A percentile compares a stretch with the other conserved stretches of the same genome.
Evolutionary conservation across 2,329 filamentous ascomycete genomes (phyloP).

Genomic region (Hypoxylon sp.): DNA sequence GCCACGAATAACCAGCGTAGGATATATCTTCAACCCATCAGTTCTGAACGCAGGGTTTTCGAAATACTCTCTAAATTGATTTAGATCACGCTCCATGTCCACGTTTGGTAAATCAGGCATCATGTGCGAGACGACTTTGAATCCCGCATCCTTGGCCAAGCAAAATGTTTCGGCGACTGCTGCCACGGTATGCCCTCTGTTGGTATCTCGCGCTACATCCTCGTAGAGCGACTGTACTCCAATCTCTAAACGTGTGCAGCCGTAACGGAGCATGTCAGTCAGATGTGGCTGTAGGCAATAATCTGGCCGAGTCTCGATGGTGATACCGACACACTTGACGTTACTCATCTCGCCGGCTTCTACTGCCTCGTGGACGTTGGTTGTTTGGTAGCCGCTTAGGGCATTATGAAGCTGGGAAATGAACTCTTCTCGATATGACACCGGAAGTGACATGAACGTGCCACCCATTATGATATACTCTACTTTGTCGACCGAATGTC

Average conservation of each 20-base stretch:
- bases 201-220: slow-evolving; percentile 97
- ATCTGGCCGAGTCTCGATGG: slow-evolving; percentile 96
- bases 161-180: slow-evolving; percentile 97
- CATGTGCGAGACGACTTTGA: slow-evolving; percentile 99
- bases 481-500: slow-evolving; percentile 98
- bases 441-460: slow-evolving; percentile 96
- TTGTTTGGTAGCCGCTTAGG: slow-evolving; percentile 93
- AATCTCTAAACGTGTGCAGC: slow-evolving; percentile 93
- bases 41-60: slow-evolving; percentile 96
- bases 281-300: slow-evolving; percentile 97
- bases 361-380: slow-evolving; percentile 95
- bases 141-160: slow-evolving; percentile 96
- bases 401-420: slow-evolving; percentile 97
- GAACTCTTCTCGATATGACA: slow-evolving; percentile 91
- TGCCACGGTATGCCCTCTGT: slow-evolving; percentile 94
- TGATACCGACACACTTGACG: slow-evolving; percentile 97
- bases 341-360: slow-evolving; percentile 96
- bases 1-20: slow-evolving; percentile 94
- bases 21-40: slow-evolving; percentile 97
- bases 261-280: slow-evolving; percentile 96
- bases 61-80: slow-evolving; percentile 98
- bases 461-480: slow-evolving; percentile 99
- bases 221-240: slow-evolving; percentile 98
- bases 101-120: slow-evolving; percentile 99
- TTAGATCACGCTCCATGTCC: slow-evolving; percentile 96